A percentile compares a stretch with the other conserved stretches of the same genome.
These are phyloP conservation scores for Gonium pectorale DNA, from an alignment of 139 green algal species.

Conservation along the genomic window DNA sequence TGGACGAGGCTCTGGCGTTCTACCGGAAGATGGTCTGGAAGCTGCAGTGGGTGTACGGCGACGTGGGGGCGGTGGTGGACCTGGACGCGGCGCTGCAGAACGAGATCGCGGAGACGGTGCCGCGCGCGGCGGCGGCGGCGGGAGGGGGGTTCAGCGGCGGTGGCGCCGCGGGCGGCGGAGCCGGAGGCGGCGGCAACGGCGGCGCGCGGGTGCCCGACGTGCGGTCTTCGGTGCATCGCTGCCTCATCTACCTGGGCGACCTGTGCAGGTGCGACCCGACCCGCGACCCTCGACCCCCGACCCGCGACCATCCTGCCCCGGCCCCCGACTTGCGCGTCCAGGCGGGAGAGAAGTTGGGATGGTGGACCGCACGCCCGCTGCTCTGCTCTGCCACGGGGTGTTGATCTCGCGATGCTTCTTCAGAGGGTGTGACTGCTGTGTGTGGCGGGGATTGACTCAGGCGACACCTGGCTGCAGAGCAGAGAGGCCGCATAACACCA, in stretches of 20 bases:
- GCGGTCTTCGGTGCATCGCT: conserved; percentile 58
- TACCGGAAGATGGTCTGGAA: conserved; percentile 75
- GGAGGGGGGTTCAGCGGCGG: no score
- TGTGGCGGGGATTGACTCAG: no score
- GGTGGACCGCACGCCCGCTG: no score
- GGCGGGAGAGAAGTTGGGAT: no score
- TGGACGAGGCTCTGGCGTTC: conserved; percentile 71
- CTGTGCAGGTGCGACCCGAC: conserved; percentile 66
- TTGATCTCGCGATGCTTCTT: no score
- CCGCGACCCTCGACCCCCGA: no score
- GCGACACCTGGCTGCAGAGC: no score
- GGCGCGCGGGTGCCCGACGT: neutral
- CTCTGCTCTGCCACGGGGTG: no score
- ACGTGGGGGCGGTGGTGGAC: conserved; percentile 44
- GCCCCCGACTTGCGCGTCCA: no score
- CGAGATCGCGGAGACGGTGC: conserved; percentile 42
- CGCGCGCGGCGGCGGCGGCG: neutral
- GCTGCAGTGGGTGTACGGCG: conserved; percentile 67
- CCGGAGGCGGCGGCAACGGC: neutral
- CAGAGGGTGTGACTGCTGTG: no score
- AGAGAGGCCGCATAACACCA: no score
- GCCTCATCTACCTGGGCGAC: conserved; percentile 83
- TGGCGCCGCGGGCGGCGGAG: neutral
- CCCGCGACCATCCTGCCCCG: no score
- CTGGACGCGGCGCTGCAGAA: conserved; percentile 50